Base-by-base conservation (phyloP, 129 eudicot genomes). In the Lactuca saligna region DNA sequence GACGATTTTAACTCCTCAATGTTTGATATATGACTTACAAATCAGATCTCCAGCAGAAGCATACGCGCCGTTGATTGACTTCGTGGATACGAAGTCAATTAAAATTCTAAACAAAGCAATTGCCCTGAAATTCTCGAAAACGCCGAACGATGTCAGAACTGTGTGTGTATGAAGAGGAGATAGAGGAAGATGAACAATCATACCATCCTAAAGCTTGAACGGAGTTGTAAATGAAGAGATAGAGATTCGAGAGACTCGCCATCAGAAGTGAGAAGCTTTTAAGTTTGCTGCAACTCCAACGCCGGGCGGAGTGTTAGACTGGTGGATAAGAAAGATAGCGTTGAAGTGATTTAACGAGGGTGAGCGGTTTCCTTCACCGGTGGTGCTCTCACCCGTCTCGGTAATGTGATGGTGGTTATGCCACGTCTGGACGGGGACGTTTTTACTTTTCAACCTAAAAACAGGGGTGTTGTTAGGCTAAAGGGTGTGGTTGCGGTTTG, bases 131-230 rank as follows among this genome's bases (percentile, higher is more conserved):
- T 41, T 62, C 17, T 53, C 25, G 15, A 57, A 44, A 17, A 61
- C 46, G 65, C 7, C 1, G 55, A 54, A 37, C n/a, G 44, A 25
- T 29, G 63, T 68, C 14, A 78, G 61, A 56, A 17, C 54, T 32
- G 42, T 34, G 60, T 34, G 69, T 42, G 58, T 44, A 11, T 10
- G 37, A 61, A 34, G 16, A 8, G 62, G 59, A 62, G 6, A 48
- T 42, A 69, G 44, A 62, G 44, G 42, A 39, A 54, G 61, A 44
- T 33, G 7, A 70, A 17, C 16, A 41, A 14, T 8, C 25, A 8
- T 84, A 92, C 98, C 98, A 92, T 82, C 98, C 98, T 25, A 81
- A 7, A 6, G 95, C 84, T 78, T 92, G 98, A 70, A 81, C 48
- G 53, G 82, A 82, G 79, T 88, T 92, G 91, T 92, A 92, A 46